These are phyloP conservation scores for Juncus effusus DNA, from an alignment of 176 grass and related monocot species.

Conservation along the genomic window DNA sequence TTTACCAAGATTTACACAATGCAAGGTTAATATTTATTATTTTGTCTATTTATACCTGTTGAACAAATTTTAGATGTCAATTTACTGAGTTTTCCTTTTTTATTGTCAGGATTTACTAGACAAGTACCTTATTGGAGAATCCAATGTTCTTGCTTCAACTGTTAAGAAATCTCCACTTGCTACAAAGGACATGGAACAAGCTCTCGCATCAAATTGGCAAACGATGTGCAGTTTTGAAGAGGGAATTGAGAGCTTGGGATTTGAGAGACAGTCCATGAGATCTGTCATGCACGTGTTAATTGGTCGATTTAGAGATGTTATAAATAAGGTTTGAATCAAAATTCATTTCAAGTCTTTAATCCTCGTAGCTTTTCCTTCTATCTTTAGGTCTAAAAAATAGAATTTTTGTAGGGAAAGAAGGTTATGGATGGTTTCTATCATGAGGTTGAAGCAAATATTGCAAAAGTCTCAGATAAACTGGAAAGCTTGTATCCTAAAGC, in stretches of 20 bases:
- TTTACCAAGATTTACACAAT: slow-evolving; percentile 51
- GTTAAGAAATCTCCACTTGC: slow-evolving; percentile 44
- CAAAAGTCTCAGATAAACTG: slow-evolving; percentile 30
- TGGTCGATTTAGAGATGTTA: slow-evolving; percentile 56
- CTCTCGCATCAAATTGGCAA: slow-evolving; percentile 50
- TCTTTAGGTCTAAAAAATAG: neutral
- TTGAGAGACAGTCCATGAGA: slow-evolving; percentile 42
- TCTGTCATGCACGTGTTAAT: slow-evolving; percentile 54
- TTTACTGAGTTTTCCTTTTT: slow-evolving; percentile 2
- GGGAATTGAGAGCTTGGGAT: slow-evolving; percentile 31
- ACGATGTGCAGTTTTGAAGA: slow-evolving; percentile 48
- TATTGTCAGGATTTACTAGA: slow-evolving; percentile 67
- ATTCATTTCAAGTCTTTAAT: slow-evolving; percentile 32
- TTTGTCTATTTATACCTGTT: neutral
- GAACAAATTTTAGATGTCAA: neutral
- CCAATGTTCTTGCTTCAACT: slow-evolving; percentile 33
- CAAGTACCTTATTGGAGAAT: slow-evolving; percentile 51
- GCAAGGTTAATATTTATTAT: slow-evolving; percentile 57
- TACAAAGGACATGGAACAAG: slow-evolving; percentile 61
- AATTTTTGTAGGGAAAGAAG: slow-evolving; percentile 45
- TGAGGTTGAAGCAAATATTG: slow-evolving; percentile 27
- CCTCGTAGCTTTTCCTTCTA: slow-evolving; percentile 1
- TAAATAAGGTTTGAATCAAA: slow-evolving; percentile 59
- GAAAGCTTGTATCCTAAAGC: slow-evolving; percentile 40
- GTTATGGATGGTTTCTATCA: slow-evolving; percentile 25